A percentile compares a stretch with the other conserved stretches of the same genome.
Conservation (phyloP, 371 early-diverging fungal genomes). For the Mucor mucedo region DNA sequence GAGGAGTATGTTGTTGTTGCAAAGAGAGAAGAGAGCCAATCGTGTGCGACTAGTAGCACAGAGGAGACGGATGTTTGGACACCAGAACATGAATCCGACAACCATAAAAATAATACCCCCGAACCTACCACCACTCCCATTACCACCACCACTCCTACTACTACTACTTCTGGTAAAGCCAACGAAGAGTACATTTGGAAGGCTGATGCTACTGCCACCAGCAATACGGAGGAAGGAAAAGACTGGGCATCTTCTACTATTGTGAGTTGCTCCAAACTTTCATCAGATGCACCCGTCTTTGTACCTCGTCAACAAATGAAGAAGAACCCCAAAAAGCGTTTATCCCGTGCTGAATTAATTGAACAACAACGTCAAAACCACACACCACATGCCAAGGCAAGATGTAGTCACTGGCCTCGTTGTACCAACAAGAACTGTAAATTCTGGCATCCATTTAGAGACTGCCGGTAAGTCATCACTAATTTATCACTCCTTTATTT, state of each 20-base stretch:
- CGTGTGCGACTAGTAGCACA: conserved; percentile 17
- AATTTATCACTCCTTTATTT: neutral
- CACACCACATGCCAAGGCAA: conserved; percentile 46
- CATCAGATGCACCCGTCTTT: conserved; percentile 25
- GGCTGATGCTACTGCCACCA: neutral
- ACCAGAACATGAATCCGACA: conserved; percentile 22
- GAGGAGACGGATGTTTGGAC: conserved; percentile 28
- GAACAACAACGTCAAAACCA: conserved; percentile 44
- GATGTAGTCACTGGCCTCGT: conserved; percentile 62
- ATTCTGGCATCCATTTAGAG: conserved; percentile 54
- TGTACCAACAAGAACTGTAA: conserved; percentile 69
- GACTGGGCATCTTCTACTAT: neutral
- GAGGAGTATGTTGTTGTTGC: neutral
- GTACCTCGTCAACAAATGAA: conserved; percentile 18
- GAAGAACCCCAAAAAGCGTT: conserved; percentile 28
- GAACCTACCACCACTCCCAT: neutral
- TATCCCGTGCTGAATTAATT: conserved; percentile 44
- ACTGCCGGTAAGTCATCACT: conserved; percentile 50
- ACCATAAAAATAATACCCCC: neutral
- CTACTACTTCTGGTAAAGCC: neutral
- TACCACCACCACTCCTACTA: neutral
- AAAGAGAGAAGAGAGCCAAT: conserved; percentile 2
- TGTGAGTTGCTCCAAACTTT: neutral
- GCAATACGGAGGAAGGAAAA: neutral
- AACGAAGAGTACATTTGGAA: neutral